Conservation (phyloP, 2,329 filamentous ascomycete genomes). For the Hysterium pulicare region DNA sequence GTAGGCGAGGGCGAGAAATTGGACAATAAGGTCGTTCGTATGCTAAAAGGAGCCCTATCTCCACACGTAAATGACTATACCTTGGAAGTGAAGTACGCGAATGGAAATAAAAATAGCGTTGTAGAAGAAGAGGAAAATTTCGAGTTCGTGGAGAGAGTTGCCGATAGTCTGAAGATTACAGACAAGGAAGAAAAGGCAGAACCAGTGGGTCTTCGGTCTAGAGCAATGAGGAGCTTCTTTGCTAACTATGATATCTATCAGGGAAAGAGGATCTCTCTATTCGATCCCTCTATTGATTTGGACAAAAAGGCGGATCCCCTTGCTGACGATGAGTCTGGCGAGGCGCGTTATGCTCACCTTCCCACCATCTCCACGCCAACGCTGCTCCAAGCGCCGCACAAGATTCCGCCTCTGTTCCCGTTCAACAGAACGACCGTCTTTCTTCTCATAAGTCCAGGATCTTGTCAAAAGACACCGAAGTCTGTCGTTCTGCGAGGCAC, state of each 20-base stretch:
- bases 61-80: constrained; percentile 64
- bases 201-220: not conserved
- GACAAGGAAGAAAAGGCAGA: constrained; percentile 17
- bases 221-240: not conserved
- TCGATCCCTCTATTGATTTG: constrained; percentile 49
- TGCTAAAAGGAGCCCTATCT: constrained; percentile 68
- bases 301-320: constrained; percentile 34
- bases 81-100: constrained; percentile 59
- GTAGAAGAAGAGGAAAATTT: constrained; percentile 50
- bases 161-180: constrained; percentile 47
- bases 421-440: constrained; percentile 66
- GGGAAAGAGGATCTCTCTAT: constrained; percentile 57
- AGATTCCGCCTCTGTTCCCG: constrained; percentile 63
- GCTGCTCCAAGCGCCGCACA: constrained; percentile 61
- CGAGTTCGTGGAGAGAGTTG: constrained; percentile 59
- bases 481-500: constrained; percentile 59
- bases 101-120: constrained; percentile 11
- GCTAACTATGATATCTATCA: constrained; percentile 15
- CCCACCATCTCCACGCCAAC: constrained; percentile 53
- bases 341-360: constrained; percentile 49
- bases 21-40: constrained; percentile 66
- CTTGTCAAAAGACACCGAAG: constrained; percentile 46
- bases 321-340: constrained; percentile 22
- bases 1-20: constrained; percentile 63
- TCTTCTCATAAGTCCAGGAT: constrained; percentile 57